phyloP scores from a whole-genome alignment of 1,139 yeast species.

The Diutina ranongensis region DNA sequence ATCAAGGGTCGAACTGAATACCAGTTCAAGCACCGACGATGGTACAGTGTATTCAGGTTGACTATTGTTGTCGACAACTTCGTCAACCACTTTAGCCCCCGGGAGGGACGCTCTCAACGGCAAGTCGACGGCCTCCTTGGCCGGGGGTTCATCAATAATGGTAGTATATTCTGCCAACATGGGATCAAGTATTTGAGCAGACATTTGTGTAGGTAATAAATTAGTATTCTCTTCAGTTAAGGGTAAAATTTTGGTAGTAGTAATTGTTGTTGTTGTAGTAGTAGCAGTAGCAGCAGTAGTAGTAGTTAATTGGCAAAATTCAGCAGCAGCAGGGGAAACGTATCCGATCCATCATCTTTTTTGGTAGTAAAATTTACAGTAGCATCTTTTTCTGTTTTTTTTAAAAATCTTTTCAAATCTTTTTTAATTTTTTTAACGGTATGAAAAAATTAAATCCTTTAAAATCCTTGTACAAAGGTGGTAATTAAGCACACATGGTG shows the following conservation, averaged over 20 bases:
- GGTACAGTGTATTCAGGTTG: constrained; percentile 6
- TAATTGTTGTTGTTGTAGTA: constrained; percentile 1
- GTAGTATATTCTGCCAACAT: constrained; percentile 5
- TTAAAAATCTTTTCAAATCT: constrained; percentile 1
- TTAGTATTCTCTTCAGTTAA: not conserved
- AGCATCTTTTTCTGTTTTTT: constrained; percentile 5
- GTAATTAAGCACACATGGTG: constrained; percentile 4
- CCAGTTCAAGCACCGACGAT: constrained; percentile 39
- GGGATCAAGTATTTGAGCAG: constrained; percentile 6
- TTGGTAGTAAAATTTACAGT: not conserved
- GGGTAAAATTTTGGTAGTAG: not conserved
- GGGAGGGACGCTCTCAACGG: not conserved
- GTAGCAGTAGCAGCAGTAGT: not conserved
- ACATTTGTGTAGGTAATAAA: not conserved
- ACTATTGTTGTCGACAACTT: not conserved
- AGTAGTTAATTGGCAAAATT: not conserved
- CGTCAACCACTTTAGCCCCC: not conserved
- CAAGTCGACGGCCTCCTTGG: not conserved
- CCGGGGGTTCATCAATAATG: not conserved
- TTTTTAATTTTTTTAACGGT: not conserved
- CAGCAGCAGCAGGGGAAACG: constrained; percentile 1
- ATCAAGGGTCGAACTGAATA: constrained; percentile 40
- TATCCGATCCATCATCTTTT: constrained; percentile 5
- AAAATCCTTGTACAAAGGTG: not conserved
- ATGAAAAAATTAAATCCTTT: constrained; percentile 1